These are phyloP conservation scores for Lachancea mirantina DNA, from an alignment of 805 yeast genomes.

Conservation along the genomic window DNA sequence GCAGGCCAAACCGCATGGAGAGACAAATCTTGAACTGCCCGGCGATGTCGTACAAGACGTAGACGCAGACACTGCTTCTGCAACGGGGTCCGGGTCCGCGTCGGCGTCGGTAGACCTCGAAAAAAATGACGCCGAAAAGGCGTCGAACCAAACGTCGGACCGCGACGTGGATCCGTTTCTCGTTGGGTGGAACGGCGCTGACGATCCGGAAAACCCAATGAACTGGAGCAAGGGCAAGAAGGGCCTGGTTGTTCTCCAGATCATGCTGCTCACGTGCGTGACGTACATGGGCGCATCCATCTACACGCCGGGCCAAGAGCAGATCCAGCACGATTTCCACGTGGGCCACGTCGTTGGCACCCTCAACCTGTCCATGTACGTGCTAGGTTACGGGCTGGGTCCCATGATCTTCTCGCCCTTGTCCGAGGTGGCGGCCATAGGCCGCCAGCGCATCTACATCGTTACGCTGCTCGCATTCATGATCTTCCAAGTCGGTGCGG, in stretches of 20 bases:
- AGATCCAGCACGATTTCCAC: slow-evolving; percentile 38
- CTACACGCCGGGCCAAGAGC: slow-evolving; percentile 45
- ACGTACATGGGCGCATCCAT: slow-evolving; percentile 54
- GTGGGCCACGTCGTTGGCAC: slow-evolving; percentile 40
- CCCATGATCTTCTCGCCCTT: slow-evolving; percentile 54
- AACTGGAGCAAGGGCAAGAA: slow-evolving; percentile 47
- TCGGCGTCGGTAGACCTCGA: too few species aligned
- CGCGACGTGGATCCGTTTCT: slow-evolving; percentile 32
- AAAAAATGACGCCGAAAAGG: too few species aligned
- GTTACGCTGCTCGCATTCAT: slow-evolving; percentile 41
- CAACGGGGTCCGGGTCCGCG: too few species aligned
- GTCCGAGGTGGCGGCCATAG: slow-evolving; percentile 47
- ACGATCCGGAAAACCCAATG: slow-evolving; percentile 50
- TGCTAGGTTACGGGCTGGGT: slow-evolving; percentile 55
- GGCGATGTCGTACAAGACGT: too few species aligned
- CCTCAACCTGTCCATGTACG: slow-evolving; percentile 47
- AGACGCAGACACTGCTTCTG: too few species aligned
- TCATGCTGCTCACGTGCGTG: slow-evolving; percentile 41
- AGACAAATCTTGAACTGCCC: too few species aligned
- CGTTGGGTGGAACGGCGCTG: slow-evolving; percentile 24
- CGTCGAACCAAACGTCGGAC: too few species aligned
- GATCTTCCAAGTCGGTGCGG: slow-evolving; percentile 51
- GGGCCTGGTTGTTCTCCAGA: slow-evolving; percentile 32
- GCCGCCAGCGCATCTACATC: slow-evolving; percentile 46
- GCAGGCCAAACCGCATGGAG: too few species aligned